Base-by-base conservation (phyloP, 352 stramenopile genomes). In the Phytophthora parvispora region DNA sequence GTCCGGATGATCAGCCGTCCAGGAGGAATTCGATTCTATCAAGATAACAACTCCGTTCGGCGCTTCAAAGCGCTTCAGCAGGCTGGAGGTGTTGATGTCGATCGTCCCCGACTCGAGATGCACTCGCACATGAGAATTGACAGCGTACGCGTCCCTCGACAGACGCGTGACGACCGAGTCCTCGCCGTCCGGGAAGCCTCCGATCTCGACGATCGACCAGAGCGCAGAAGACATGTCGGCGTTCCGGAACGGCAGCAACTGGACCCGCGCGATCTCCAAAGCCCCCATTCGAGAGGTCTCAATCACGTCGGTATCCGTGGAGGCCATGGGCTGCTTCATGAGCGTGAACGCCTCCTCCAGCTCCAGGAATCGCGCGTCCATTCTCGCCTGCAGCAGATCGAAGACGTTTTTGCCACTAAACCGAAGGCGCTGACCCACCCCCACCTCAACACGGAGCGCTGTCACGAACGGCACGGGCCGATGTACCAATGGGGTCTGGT, bases 61-160 rank as follows among this genome's bases (percentile, higher is more conserved):
- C 25, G 48, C 60, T 25, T 60, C 36, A 24, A 63, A 64, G 2
- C 69, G 64, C 54, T 74, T 77, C 7, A 70, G 29, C 1, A 74
- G 58, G n/a, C 32, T 48, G 25, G 56, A 48, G 2, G 31, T 43
- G 42, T 69, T 43, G 22, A 74, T 56, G 6, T 9, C 32, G 27
- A 69, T 42, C 4, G 49, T n/a, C 0, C 43, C 42, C 3, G 38
- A 36, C 9, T 49, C 43, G 22, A 53, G 43, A 15, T 56, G 32
- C 8, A 70, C 22, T 6, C 34, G 24, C 5, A 69, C 32, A 9
- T 40, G 27, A 1, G 53, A 27, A 22, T 51, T 60, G 20, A 70
- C 10, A 12, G 58, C 69, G 3, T 64, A 45, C 2, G 25, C 53
- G 27, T 77, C 54, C 0, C 52, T 42, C 0, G 58, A 69, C 4